phyloP scores from a whole-genome alignment of 148 eudicot genomes.

The Vaccinium vitisidaea region DNA sequence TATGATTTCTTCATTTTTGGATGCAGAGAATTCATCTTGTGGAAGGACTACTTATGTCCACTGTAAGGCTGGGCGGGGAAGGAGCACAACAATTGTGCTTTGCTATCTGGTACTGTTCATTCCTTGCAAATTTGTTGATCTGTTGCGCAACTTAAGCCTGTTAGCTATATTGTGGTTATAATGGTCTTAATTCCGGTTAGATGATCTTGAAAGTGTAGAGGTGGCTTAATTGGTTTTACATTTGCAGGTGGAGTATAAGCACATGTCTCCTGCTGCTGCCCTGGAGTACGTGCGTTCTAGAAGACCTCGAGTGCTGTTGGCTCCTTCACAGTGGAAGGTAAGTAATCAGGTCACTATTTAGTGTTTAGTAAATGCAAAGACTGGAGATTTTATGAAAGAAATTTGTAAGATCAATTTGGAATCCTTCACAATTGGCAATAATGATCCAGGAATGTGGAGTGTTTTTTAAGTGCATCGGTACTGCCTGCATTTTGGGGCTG shows the following conservation, averaged over 20 bases:
- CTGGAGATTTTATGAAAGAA: not conserved
- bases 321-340: constrained; percentile 67
- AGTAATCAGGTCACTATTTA: not conserved
- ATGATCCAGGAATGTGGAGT: not conserved
- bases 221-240: not conserved
- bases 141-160: too few species aligned
- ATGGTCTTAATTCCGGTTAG: not conserved
- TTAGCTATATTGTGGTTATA: not conserved
- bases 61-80: constrained; percentile 94
- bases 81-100: constrained; percentile 85
- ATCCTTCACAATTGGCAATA: not conserved
- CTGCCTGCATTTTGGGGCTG: constrained; percentile 10
- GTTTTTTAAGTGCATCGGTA: not conserved
- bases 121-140: too few species aligned
- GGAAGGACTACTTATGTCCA: constrained; percentile 82
- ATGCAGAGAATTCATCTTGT: constrained; percentile 52
- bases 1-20: constrained; percentile 1
- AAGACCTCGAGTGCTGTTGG: constrained; percentile 70
- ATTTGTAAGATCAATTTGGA: not conserved
- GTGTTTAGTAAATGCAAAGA: not conserved
- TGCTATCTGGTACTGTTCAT: constrained; percentile 56
- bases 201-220: not conserved
- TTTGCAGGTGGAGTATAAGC: constrained; percentile 58
- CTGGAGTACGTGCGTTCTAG: constrained; percentile 59
- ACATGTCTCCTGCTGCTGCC: constrained; percentile 64